phyloP scores from a whole-genome alignment of 73 alveolate genomes.

The Symbiodinium natans region DNA sequence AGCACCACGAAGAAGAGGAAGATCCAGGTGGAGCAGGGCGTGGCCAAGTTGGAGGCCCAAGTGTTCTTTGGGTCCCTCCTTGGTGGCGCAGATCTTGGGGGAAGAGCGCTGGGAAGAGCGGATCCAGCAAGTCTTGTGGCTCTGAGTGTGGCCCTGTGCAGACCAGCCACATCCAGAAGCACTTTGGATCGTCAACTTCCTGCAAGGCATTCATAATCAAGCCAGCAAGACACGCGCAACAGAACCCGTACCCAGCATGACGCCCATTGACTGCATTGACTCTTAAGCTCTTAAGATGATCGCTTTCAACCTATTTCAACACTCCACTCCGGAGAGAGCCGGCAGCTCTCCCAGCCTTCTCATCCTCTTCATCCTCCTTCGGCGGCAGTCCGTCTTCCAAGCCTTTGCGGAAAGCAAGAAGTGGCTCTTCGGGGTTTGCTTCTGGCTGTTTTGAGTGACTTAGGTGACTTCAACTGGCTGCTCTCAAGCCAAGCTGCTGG shows the following conservation, averaged over 20 bases:
- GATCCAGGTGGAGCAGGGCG: slow-evolving; percentile 69
- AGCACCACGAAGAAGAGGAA: slow-evolving; percentile 66
- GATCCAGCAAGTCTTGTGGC: too few species aligned
- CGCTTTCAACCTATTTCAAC: too few species aligned
- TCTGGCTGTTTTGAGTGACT: too few species aligned
- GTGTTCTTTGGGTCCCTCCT: background rate
- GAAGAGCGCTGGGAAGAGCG: too few species aligned
- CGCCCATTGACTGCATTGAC: too few species aligned
- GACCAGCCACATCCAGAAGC: background rate
- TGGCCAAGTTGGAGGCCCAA: slow-evolving; percentile 62
- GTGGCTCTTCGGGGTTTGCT: too few species aligned
- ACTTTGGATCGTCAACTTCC: background rate
- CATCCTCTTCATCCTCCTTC: background rate
- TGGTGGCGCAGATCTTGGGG: background rate
- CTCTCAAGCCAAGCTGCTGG: background rate
- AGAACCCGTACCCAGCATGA: background rate
- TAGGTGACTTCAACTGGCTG: background rate
- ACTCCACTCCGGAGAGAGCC: too few species aligned
- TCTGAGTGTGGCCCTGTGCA: too few species aligned
- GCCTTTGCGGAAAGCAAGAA: slow-evolving; percentile 2
- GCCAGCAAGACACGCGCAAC: background rate
- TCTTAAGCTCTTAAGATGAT: too few species aligned
- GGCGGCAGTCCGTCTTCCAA: background rate
- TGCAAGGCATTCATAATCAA: background rate
- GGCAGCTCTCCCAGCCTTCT: background rate